Conservation (phyloP, 495 filamentous ascomycete genomes). For the Lophiostoma macrostomum region DNA sequence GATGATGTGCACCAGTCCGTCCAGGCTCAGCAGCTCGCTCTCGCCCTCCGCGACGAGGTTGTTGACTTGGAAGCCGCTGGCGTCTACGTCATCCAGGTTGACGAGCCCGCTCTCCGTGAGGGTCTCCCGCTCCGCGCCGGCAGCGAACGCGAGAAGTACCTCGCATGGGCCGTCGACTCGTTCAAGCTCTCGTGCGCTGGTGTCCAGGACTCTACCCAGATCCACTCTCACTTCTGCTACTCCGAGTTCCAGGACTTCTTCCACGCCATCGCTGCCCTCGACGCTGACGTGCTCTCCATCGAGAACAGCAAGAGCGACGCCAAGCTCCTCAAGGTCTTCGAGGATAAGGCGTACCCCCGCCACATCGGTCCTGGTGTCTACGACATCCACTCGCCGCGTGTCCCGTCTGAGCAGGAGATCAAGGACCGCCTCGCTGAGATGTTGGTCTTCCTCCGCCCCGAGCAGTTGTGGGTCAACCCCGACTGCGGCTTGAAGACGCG, state of each 20-base stretch:
- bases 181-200: constrained; percentile 93
- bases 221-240: constrained; percentile 99
- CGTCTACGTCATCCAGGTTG: constrained; percentile 96
- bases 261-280: constrained; percentile 96
- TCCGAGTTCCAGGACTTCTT: constrained; percentile 99
- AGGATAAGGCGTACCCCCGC: constrained; percentile 90
- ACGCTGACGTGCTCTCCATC: constrained; percentile 96
- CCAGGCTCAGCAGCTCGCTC: constrained; percentile 96
- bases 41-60: constrained; percentile 97
- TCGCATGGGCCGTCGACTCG: constrained; percentile 92
- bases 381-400: constrained; percentile 98
- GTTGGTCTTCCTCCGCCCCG: constrained; percentile 79
- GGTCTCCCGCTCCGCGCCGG: constrained; percentile 94
- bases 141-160: constrained; percentile 88
- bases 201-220: constrained; percentile 90
- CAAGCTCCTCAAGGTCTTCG: constrained; percentile 97
- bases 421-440: constrained; percentile 95
- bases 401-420: constrained; percentile 94
- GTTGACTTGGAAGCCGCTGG: constrained; percentile 95
- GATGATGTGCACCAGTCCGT: constrained; percentile 98
- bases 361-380: constrained; percentile 99
- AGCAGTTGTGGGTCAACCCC: constrained; percentile 98
- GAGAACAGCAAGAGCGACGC: constrained; percentile 99
- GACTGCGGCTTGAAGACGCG: constrained; percentile 99
- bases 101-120: constrained; percentile 98